phyloP scores from a whole-genome alignment of 768 basidiomycete genomes.

The Termitomyces eurrhizus region DNA sequence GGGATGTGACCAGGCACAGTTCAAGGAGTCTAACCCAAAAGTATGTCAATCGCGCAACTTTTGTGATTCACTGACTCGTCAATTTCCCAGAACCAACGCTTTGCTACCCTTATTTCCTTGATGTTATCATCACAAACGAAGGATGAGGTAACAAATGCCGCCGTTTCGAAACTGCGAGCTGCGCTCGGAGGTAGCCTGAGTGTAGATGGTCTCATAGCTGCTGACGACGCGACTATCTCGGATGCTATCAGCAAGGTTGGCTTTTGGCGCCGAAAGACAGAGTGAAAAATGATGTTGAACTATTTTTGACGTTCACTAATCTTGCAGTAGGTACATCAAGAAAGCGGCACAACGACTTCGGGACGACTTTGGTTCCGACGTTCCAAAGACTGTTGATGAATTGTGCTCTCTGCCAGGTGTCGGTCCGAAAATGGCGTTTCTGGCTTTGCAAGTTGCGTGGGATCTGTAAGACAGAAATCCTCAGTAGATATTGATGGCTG shows the following conservation, averaged over 20 bases:
- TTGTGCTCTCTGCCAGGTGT: slow-evolving; percentile 87
- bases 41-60: slow-evolving; percentile 29
- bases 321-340: slow-evolving; percentile 58
- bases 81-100: slow-evolving; percentile 62
- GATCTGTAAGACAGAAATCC: slow-evolving; percentile 48
- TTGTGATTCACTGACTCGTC: not conserved
- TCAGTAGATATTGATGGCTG: not conserved
- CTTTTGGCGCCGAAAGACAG: slow-evolving; percentile 87
- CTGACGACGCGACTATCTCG: slow-evolving; percentile 59
- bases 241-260: slow-evolving; percentile 86
- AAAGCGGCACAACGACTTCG: slow-evolving; percentile 64
- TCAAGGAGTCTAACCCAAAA: slow-evolving; percentile 60
- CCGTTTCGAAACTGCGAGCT: slow-evolving; percentile 66
- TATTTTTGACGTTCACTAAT: not conserved
- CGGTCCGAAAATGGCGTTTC: slow-evolving; percentile 95
- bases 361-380: slow-evolving; percentile 76
- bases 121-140: slow-evolving; percentile 98
- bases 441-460: slow-evolving; percentile 83
- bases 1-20: slow-evolving; percentile 77
- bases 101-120: slow-evolving; percentile 83
- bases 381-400: slow-evolving; percentile 86
- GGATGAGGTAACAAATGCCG: slow-evolving; percentile 82
- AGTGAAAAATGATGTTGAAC: slow-evolving; percentile 38
- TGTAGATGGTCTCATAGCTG: slow-evolving; percentile 62
- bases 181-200: slow-evolving; percentile 79